Percentiles rank a stretch among this genome's conserved stretches.
Evolutionary conservation across 1,284 basidiomycete genomes (phyloP).

Genomic region (Xanthoconium separans): DNA sequence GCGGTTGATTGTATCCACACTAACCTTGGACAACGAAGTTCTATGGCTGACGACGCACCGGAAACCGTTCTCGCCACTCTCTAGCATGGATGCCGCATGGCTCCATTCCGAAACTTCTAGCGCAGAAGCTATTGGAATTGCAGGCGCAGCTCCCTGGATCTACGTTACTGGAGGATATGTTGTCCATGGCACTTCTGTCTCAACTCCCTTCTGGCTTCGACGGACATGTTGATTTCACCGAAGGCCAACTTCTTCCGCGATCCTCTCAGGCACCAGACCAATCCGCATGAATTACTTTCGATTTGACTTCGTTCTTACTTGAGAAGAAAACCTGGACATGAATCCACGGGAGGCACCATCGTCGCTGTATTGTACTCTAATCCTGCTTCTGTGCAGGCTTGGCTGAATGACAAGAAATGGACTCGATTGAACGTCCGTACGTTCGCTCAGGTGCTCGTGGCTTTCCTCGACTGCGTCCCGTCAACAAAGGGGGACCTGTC

Average conservation of each 20-base stretch:
- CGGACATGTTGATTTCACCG: constrained; percentile 27
- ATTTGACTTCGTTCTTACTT: constrained; percentile 37
- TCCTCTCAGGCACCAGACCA: constrained; percentile 28
- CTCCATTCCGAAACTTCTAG: constrained; percentile 23
- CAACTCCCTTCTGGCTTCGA: constrained; percentile 45
- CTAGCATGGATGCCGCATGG: constrained; percentile 11
- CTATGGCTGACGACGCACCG: constrained; percentile 28
- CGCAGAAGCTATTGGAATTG: constrained; percentile 37
- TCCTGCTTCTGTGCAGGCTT: constrained; percentile 21
- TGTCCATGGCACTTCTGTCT: constrained; percentile 42
- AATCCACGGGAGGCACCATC: constrained; percentile 38
- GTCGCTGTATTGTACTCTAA: constrained; percentile 48
- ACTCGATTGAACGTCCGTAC: background rate
- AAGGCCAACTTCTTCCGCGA: constrained; percentile 17
- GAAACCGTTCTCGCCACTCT: constrained; percentile 29
- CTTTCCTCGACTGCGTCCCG: constrained; percentile 27
- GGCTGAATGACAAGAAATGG: constrained; percentile 32
- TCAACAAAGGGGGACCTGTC: constrained; percentile 17
- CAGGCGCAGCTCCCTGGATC: constrained; percentile 37
- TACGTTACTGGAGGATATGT: constrained; percentile 44
- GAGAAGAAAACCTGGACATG: constrained; percentile 40
- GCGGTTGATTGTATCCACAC: constrained; percentile 34
- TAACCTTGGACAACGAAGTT: constrained; percentile 25
- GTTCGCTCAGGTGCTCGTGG: constrained; percentile 15
- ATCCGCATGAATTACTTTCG: constrained; percentile 19